phyloP scores from a whole-genome alignment of 768 basidiomycete genomes.

The Hemileccinum impolitum region DNA sequence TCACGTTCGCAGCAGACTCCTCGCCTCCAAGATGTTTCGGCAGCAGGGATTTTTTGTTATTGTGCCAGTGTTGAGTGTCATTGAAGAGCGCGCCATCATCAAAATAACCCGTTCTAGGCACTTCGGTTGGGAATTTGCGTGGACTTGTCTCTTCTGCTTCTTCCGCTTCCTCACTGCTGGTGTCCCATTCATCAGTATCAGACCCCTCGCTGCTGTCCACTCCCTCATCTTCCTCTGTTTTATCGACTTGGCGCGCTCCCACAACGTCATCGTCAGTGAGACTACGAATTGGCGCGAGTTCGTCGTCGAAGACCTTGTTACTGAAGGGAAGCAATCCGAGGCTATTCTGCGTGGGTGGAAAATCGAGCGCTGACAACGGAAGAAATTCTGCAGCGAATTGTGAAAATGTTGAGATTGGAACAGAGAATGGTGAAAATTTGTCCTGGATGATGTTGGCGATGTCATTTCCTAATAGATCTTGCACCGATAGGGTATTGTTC shows the following conservation, averaged over 20 bases:
- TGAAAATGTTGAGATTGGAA: constrained; percentile 19
- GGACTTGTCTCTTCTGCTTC: constrained; percentile 1
- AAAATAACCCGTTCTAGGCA: constrained; percentile 21
- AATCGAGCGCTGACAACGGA: background rate
- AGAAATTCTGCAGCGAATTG: constrained; percentile 20
- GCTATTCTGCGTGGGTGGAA: background rate
- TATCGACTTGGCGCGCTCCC: constrained; percentile 7
- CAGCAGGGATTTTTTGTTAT: constrained; percentile 42
- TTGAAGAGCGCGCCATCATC: constrained; percentile 42
- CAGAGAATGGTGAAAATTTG: constrained; percentile 19
- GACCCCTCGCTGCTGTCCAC: constrained; percentile 14
- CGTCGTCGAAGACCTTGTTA: constrained; percentile 41
- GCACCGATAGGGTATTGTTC: constrained; percentile 17
- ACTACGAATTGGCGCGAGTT: constrained; percentile 35
- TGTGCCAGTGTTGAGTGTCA: constrained; percentile 64
- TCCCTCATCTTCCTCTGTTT: constrained; percentile 15
- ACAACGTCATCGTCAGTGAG: background rate
- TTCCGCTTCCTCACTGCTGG: constrained; percentile 17
- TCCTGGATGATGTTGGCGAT: constrained; percentile 20
- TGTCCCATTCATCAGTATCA: constrained; percentile 21
- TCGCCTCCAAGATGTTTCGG: constrained; percentile 55
- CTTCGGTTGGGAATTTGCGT: background rate
- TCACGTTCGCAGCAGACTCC: constrained; percentile 23
- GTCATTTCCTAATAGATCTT: constrained; percentile 29
- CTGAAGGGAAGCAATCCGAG: constrained; percentile 37